phyloP scores from a whole-genome alignment of 2,329 filamentous ascomycete genomes.

The Claviceps lovelessii region DNA sequence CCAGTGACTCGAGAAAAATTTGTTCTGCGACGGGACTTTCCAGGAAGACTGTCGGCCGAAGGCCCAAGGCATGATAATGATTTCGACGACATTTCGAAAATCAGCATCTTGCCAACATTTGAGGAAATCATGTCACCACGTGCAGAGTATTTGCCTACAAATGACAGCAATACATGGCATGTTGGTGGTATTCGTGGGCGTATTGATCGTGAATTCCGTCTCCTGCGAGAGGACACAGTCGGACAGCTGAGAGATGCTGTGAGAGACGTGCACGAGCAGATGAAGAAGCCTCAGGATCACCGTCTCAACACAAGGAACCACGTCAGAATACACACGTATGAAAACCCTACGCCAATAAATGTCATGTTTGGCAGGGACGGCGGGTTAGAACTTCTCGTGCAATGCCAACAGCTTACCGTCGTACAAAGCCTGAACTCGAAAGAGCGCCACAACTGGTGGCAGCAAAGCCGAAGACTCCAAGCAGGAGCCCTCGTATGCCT shows the following conservation, averaged over 20 bases:
- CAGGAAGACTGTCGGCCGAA: slow-evolving; percentile 17
- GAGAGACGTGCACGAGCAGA: slow-evolving; percentile 22
- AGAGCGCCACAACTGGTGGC: slow-evolving; percentile 35
- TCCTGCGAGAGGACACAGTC: slow-evolving; percentile 40
- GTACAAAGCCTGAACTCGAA: slow-evolving; percentile 9
- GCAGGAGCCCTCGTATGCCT: slow-evolving; percentile 36
- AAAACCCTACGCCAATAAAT: slow-evolving; percentile 16
- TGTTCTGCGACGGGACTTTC: slow-evolving; percentile 17
- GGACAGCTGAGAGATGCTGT: slow-evolving; percentile 37
- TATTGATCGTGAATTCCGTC: slow-evolving; percentile 40
- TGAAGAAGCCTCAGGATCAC: slow-evolving; percentile 10
- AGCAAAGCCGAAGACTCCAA: slow-evolving; percentile 31
- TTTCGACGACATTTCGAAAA: slow-evolving; percentile 27
- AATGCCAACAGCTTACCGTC: slow-evolving; percentile 29
- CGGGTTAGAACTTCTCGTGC: slow-evolving; percentile 30
- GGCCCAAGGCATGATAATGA: slow-evolving; percentile 36
- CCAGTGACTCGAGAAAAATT: slow-evolving; percentile 14
- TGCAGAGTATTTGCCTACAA: slow-evolving; percentile 29
- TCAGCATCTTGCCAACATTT: slow-evolving; percentile 34
- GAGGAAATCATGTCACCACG: slow-evolving; percentile 29
- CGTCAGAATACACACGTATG: slow-evolving; percentile 14
- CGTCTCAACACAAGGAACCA: slow-evolving; percentile 9
- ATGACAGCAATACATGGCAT: slow-evolving; percentile 22
- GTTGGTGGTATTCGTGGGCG: slow-evolving; percentile 28
- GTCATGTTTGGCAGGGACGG: slow-evolving; percentile 21